Evolutionary conservation across 345 rosid species (phyloP).

Genomic region (Lumnitzera littorea): DNA sequence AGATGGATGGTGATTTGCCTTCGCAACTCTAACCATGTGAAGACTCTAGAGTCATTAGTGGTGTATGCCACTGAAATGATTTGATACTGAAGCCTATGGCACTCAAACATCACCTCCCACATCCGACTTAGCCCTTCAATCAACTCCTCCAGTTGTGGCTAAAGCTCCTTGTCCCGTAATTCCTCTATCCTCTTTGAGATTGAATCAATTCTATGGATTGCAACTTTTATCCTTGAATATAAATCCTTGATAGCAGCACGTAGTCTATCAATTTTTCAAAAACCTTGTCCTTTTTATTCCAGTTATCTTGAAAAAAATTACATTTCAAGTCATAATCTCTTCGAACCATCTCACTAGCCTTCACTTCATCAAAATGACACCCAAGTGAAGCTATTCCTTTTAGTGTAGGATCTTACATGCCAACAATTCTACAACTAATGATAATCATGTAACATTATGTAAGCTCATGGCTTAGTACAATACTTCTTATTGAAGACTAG

Average conservation of each 20-base stretch:
- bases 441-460: too few species aligned
- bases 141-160: conserved; percentile 95
- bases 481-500: too few species aligned
- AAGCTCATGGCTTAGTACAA: too few species aligned
- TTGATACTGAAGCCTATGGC: conserved; percentile 69
- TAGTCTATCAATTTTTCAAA: conserved; percentile 54
- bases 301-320: conserved; percentile 49
- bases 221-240: conserved; percentile 86
- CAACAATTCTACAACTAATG: too few species aligned
- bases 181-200: conserved; percentile 89
- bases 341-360: conserved; percentile 79
- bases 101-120: conserved; percentile 92
- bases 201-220: conserved; percentile 85
- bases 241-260: conserved; percentile 86
- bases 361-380: too few species aligned
- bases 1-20: conserved; percentile 51
- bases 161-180: conserved; percentile 87
- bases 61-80: conserved; percentile 45
- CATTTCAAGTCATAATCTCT: conserved; percentile 70
- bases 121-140: conserved; percentile 86
- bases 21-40: conserved; percentile 48
- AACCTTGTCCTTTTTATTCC: conserved; percentile 61
- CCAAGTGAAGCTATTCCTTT: too few species aligned
- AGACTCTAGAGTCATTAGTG: conserved; percentile 36
- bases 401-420: too few species aligned